Percentiles rank a stretch among this genome's conserved stretches.
Evolutionary conservation across 805 yeast species (phyloP).

Genomic region (Metschnikowia corniflorae): DNA sequence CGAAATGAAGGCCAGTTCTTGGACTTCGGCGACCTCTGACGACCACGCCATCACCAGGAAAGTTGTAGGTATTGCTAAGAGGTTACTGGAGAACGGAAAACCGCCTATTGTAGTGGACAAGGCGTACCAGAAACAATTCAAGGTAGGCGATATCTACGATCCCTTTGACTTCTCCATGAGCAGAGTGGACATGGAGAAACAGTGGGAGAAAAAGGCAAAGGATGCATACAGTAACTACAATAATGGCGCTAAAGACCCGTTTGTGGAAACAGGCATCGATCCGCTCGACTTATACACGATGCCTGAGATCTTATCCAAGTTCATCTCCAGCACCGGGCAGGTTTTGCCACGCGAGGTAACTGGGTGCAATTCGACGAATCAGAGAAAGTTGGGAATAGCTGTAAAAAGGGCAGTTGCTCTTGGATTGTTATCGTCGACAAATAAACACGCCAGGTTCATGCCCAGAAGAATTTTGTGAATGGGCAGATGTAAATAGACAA

Average conservation of each 20-base stretch:
- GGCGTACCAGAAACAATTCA: slow-evolving; percentile 44
- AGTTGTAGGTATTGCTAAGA: slow-evolving; percentile 35
- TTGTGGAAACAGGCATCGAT: slow-evolving; percentile 51
- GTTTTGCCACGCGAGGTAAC: slow-evolving; percentile 70
- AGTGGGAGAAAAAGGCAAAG: slow-evolving; percentile 14
- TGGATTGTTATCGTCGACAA: slow-evolving; percentile 76
- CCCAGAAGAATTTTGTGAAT: slow-evolving; percentile 36
- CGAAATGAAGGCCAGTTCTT: slow-evolving; percentile 30
- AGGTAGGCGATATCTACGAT: slow-evolving; percentile 58
- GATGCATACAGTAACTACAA: slow-evolving; percentile 25
- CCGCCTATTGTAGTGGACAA: slow-evolving; percentile 34
- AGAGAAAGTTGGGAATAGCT: slow-evolving; percentile 69
- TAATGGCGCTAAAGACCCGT: slow-evolving; percentile 20
- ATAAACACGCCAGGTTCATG: slow-evolving; percentile 51
- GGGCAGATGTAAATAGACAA: slow-evolving; percentile 5
- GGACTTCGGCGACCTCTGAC: slow-evolving; percentile 23
- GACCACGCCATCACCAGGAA: slow-evolving; percentile 25
- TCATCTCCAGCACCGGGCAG: slow-evolving; percentile 67
- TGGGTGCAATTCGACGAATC: slow-evolving; percentile 64
- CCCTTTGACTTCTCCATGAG: slow-evolving; percentile 77
- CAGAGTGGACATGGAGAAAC: slow-evolving; percentile 48
- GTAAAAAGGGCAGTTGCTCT: slow-evolving; percentile 75
- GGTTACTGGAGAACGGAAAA: slow-evolving; percentile 26
- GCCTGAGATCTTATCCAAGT: slow-evolving; percentile 66
- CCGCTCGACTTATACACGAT: slow-evolving; percentile 70